A percentile compares a stretch with the other conserved stretches of the same genome.
phyloP scores from a whole-genome alignment of 2,329 filamentous ascomycete species.

The Sporothrix pseudoabietina region DNA sequence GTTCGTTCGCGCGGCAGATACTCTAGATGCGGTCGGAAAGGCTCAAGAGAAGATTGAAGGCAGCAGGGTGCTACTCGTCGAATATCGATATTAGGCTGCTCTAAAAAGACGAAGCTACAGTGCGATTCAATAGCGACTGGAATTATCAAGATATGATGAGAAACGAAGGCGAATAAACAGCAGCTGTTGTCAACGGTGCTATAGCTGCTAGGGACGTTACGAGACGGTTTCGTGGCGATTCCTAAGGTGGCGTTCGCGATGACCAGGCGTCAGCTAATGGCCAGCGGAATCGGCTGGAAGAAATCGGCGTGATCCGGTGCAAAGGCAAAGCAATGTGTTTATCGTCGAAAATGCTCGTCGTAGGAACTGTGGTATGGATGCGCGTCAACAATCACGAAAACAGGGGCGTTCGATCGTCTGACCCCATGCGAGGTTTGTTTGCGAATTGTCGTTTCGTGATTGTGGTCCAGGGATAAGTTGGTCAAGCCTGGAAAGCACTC shows the following conservation, averaged over 20 bases:
- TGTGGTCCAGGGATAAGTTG: neutral
- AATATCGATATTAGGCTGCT: neutral
- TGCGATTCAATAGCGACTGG: neutral
- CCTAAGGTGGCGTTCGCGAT: slow-evolving; percentile 19
- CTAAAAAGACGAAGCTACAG: neutral
- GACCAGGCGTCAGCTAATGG: neutral
- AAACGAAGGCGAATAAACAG: neutral
- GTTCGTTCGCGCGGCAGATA: slow-evolving; percentile 31
- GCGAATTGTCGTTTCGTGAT: neutral
- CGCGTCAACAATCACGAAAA: neutral
- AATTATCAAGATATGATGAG: neutral
- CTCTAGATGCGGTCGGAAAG: neutral
- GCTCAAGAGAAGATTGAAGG: neutral
- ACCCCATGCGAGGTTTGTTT: neutral
- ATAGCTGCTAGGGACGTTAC: neutral
- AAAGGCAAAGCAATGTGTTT: neutral
- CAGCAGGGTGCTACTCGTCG: neutral
- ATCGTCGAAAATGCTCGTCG: neutral
- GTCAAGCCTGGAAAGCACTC: neutral
- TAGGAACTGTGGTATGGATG: neutral
- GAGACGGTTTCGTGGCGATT: slow-evolving; percentile 13
- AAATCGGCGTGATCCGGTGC: neutral
- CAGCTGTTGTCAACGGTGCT: neutral
- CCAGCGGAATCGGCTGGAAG: neutral
- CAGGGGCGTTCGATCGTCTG: neutral